Evolutionary conservation across 75 land plant genomes (phyloP).

Genomic region (Larix kaempferi): DNA sequence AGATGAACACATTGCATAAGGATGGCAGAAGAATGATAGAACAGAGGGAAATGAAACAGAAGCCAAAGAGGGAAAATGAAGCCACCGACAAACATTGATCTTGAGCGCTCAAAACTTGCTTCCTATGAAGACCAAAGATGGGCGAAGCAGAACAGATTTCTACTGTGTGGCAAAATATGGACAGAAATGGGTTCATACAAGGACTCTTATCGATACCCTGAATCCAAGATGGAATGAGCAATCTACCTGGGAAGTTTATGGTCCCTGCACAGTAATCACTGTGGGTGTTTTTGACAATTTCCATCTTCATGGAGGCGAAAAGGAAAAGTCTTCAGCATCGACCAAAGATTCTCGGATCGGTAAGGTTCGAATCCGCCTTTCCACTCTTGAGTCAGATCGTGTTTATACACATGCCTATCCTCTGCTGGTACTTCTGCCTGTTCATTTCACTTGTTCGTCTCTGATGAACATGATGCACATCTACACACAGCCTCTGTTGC

Average conservation of each 20-base stretch:
- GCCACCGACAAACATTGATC: too few species aligned
- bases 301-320: constrained; percentile 24
- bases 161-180: constrained; percentile 73
- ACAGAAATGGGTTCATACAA: constrained; percentile 53
- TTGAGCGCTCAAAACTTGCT: constrained; percentile 37
- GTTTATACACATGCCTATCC: constrained; percentile 57
- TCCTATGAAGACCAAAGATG: constrained; percentile 63
- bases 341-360: constrained; percentile 42
- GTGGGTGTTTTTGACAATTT: constrained; percentile 60
- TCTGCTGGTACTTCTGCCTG: constrained; percentile 38
- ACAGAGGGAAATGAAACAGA: too few species aligned
- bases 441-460: constrained; percentile 31
- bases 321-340: constrained; percentile 6
- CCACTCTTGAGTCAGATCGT: constrained; percentile 49
- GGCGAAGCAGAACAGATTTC: constrained; percentile 56
- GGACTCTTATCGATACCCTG: constrained; percentile 41
- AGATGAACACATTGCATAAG: too few species aligned
- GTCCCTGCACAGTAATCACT: constrained; percentile 47
- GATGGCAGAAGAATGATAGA: too few species aligned
- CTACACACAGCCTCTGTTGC: constrained; percentile 23
- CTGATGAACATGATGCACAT: constrained; percentile 21
- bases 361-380: constrained; percentile 54
- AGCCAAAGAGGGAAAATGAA: too few species aligned
- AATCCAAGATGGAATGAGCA: constrained; percentile 54
- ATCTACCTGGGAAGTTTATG: constrained; percentile 64